Percentiles rank a stretch among this genome's conserved stretches.
phyloP scores from a whole-genome alignment of 2,329 filamentous ascomycete species.

The Colletotrichum sp. region DNA sequence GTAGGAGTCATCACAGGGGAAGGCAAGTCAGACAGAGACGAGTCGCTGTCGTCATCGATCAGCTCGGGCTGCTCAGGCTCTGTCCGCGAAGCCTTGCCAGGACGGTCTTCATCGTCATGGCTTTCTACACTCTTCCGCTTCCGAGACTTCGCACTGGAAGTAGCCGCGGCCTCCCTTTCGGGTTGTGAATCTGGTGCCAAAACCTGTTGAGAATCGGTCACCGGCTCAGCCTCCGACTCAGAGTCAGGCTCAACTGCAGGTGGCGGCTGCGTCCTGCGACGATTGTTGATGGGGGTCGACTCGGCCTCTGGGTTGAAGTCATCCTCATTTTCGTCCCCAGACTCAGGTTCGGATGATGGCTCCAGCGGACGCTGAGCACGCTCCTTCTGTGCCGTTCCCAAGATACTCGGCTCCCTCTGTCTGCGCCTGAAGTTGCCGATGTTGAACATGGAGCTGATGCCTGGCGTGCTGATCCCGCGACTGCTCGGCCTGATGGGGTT shows the following conservation, averaged over 20 bases:
- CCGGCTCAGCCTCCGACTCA: conserved; percentile 1
- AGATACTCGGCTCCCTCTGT: conserved; percentile 65
- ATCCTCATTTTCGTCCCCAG: conserved; percentile 34
- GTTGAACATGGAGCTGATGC: conserved; percentile 56
- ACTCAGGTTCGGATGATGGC: conserved; percentile 20
- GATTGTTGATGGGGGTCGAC: conserved; percentile 66
- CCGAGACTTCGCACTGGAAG: conserved; percentile 43
- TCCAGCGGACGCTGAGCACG: conserved; percentile 26
- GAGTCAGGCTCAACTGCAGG: conserved; percentile 25
- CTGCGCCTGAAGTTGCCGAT: conserved; percentile 64
- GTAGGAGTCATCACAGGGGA: conserved; percentile 37
- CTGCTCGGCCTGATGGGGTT: conserved; percentile 60
- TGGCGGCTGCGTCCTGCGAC: conserved; percentile 43
- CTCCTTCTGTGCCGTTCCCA: conserved; percentile 56
- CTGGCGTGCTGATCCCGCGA: conserved; percentile 51
- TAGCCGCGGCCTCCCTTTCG: conserved; percentile 23
- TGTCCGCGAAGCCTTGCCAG: conserved; percentile 39
- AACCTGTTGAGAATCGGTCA: conserved; percentile 26
- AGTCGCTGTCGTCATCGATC: conserved; percentile 27
- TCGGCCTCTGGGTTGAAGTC: conserved; percentile 68
- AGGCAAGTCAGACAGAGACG: conserved; percentile 40
- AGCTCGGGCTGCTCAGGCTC: conserved; percentile 21
- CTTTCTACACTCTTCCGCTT: conserved; percentile 63
- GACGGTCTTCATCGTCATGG: conserved; percentile 41
- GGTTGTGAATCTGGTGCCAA: conserved; percentile 28